A percentile compares a stretch with the other conserved stretches of the same genome.
phyloP scores from a whole-genome alignment of 75 land plant species.

The Pinus albicaulis region DNA sequence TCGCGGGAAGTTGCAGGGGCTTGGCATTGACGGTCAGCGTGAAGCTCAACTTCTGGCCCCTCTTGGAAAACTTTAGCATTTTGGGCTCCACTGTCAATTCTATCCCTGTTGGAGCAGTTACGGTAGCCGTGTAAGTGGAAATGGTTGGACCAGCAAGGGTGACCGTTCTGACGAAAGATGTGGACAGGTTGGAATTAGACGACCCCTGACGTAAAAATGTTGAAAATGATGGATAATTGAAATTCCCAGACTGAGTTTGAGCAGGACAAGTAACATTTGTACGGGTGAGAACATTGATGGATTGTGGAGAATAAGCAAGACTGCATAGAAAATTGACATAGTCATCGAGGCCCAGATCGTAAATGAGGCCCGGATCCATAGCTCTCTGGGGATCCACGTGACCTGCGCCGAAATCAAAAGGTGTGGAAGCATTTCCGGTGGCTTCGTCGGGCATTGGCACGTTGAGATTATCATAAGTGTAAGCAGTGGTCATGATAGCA shows the following conservation, averaged over 20 bases:
- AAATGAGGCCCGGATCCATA: slow-evolving; percentile 42
- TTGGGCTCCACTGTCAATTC: slow-evolving; percentile 44
- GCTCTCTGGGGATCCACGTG: slow-evolving; percentile 34
- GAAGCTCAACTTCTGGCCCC: slow-evolving; percentile 48
- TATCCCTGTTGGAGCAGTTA: slow-evolving; percentile 33
- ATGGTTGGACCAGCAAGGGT: slow-evolving; percentile 55
- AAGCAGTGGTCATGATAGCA: slow-evolving; percentile 87
- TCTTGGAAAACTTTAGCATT: slow-evolving; percentile 37
- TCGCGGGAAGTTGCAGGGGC: slow-evolving; percentile 21
- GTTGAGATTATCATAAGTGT: slow-evolving; percentile 39
- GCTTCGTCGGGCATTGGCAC: slow-evolving; percentile 65
- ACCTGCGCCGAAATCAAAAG: slow-evolving; percentile 57
- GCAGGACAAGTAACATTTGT: slow-evolving; percentile 14
- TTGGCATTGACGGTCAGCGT: slow-evolving; percentile 32
- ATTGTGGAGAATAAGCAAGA: slow-evolving; percentile 2
- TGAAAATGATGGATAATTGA: slow-evolving; percentile 68
- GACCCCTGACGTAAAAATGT: slow-evolving; percentile 38
- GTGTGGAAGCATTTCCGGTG: slow-evolving; percentile 55
- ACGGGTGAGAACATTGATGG: not conserved
- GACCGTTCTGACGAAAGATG: slow-evolving; percentile 53
- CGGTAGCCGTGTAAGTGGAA: slow-evolving; percentile 28
- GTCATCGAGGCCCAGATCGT: slow-evolving; percentile 31
- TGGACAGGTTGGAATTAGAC: slow-evolving; percentile 19
- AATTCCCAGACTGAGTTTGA: slow-evolving; percentile 32
- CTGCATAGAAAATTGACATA: slow-evolving; percentile 34